phyloP scores from a whole-genome alignment of 2,329 filamentous ascomycete species.

The Dactylellina haptotyla region DNA sequence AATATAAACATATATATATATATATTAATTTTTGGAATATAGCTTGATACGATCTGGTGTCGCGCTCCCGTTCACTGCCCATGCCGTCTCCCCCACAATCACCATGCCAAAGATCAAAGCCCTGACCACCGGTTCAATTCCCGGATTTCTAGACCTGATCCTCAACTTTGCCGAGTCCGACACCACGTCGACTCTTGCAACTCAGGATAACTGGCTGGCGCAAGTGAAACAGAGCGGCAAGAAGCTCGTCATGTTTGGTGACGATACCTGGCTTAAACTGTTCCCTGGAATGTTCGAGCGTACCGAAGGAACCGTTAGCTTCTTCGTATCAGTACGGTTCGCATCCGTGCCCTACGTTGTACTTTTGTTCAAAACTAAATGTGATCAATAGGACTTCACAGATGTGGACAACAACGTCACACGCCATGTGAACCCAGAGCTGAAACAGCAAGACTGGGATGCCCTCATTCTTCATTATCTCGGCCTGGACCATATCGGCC shows the following conservation, averaged over 20 bases:
- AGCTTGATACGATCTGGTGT: slow-evolving; percentile 84
- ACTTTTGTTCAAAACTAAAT: slow-evolving; percentile 56
- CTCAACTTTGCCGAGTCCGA: slow-evolving; percentile 96
- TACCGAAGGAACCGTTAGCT: slow-evolving; percentile 92
- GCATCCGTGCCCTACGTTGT: slow-evolving; percentile 17
- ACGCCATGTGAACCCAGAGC: slow-evolving; percentile 81
- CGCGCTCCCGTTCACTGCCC: slow-evolving; percentile 91
- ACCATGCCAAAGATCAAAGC: slow-evolving; percentile 98
- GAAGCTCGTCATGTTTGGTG: slow-evolving; percentile 91
- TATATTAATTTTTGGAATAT: slow-evolving; percentile 39
- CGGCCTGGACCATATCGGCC: slow-evolving; percentile 95
- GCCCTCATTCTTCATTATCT: slow-evolving; percentile 95
- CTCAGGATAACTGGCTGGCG: slow-evolving; percentile 94
- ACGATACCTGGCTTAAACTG: slow-evolving; percentile 97
- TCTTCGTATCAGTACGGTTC: slow-evolving; percentile 88
- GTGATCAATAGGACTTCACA: slow-evolving; percentile 79
- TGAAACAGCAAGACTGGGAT: slow-evolving; percentile 84
- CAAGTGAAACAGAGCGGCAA: slow-evolving; percentile 83
- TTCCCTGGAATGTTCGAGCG: slow-evolving; percentile 90
- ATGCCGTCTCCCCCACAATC: slow-evolving; percentile 95
- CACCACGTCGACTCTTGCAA: slow-evolving; percentile 83
- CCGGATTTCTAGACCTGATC: slow-evolving; percentile 95
- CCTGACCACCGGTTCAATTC: slow-evolving; percentile 96
- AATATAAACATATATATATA: not conserved
- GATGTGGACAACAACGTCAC: slow-evolving; percentile 99